Percentiles rank a stretch among this genome's conserved stretches.
Conservation (phyloP, 176 grass and related monocot genomes). For the Eragrostis nindensis region DNA sequence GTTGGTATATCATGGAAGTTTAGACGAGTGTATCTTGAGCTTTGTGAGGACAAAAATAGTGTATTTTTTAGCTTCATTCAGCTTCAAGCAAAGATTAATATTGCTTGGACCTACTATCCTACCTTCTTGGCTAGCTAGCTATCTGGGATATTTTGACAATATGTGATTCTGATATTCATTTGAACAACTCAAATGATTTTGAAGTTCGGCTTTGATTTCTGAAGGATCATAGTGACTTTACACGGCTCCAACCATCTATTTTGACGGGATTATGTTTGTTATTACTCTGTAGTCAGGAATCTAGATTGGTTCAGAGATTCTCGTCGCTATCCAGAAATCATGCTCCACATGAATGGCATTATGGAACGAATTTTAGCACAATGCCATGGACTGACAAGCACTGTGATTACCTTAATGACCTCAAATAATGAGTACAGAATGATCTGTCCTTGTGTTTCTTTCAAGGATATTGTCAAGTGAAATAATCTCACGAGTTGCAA, state of each 20-base stretch:
- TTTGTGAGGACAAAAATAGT: slow-evolving; percentile 21
- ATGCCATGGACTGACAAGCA: background rate
- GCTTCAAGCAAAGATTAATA: background rate
- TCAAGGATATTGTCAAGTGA: background rate
- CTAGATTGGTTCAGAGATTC: background rate
- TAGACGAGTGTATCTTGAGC: slow-evolving; percentile 20
- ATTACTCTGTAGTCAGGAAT: too few relatives aligned
- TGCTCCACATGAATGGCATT: background rate
- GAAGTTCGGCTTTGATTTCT: background rate
- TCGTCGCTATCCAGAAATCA: background rate
- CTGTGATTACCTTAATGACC: background rate
- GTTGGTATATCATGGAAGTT: slow-evolving; percentile 24
- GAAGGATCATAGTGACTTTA: background rate
- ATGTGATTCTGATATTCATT: background rate
- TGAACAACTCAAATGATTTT: background rate
- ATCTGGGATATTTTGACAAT: slow-evolving; percentile 13
- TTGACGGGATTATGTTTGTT: too few relatives aligned
- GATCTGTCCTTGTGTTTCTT: background rate
- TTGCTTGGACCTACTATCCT: background rate
- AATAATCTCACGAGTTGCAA: background rate
- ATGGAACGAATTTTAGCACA: background rate
- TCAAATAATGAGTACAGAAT: background rate
- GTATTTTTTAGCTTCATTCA: slow-evolving; percentile 23
- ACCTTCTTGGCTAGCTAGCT: background rate
- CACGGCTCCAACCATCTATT: background rate